phyloP scores from a whole-genome alignment of 257 asterid genomes.

The Solanum sitiens region DNA sequence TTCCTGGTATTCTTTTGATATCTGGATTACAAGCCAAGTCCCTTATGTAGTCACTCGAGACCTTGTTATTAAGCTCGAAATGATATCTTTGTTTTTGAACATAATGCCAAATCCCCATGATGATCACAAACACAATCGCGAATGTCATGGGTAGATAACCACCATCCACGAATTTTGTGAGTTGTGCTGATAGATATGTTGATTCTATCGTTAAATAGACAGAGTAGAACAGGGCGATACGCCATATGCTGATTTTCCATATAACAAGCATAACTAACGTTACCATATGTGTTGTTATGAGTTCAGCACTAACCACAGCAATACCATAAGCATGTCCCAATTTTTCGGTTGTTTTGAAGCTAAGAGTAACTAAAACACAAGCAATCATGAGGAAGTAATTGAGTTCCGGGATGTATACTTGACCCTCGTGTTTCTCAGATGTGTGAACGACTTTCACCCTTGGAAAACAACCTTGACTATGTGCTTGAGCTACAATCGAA shows the following conservation, averaged over 20 bases:
- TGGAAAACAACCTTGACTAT: slow-evolving; percentile 51
- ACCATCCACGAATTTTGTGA: slow-evolving; percentile 55
- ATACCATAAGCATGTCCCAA: slow-evolving; percentile 71
- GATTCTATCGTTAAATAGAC: slow-evolving; percentile 28
- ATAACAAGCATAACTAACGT: slow-evolving; percentile 48
- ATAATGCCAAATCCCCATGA: slow-evolving; percentile 65
- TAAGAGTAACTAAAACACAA: slow-evolving; percentile 36
- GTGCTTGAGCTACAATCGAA: slow-evolving; percentile 52
- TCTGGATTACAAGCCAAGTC: slow-evolving; percentile 21
- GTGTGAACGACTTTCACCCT: slow-evolving; percentile 68
- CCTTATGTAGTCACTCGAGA: slow-evolving; percentile 23
- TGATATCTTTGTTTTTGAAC: slow-evolving; percentile 37
- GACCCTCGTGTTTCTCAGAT: slow-evolving; percentile 55
- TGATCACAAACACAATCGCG: slow-evolving; percentile 26
- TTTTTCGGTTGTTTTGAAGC: slow-evolving; percentile 42
- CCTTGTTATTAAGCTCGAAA: slow-evolving; percentile 57
- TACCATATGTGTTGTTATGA: slow-evolving; percentile 45
- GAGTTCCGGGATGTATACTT: slow-evolving; percentile 65
- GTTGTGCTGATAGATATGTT: slow-evolving; percentile 34
- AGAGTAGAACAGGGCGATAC: slow-evolving; percentile 26
- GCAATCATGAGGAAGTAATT: slow-evolving; percentile 66
- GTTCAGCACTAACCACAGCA: slow-evolving; percentile 61
- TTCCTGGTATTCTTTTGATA: slow-evolving; percentile 43
- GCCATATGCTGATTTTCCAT: slow-evolving; percentile 55
- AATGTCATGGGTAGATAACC: slow-evolving; percentile 59